Evolutionary conservation across 371 early-diverging fungal genomes (phyloP).

Genomic region (Fennellomyces sp.): DNA sequence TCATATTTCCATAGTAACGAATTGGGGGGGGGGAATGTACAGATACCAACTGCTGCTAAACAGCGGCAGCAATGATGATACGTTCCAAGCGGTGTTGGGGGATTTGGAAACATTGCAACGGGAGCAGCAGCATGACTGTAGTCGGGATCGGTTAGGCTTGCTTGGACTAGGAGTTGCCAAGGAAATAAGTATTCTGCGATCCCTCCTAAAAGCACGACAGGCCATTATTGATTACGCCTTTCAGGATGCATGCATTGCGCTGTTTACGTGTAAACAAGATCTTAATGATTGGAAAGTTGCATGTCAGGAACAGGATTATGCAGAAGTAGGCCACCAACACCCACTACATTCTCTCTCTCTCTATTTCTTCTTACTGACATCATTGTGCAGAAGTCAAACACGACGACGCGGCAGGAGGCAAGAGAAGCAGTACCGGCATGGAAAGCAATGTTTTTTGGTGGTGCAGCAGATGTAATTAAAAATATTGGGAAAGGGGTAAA

Average conservation of each 20-base stretch:
- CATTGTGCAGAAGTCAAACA: neutral
- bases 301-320: constrained; percentile 53
- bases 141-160: constrained; percentile 26
- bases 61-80: constrained; percentile 4
- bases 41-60: constrained; percentile 6
- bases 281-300: constrained; percentile 53
- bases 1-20: neutral
- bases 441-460: constrained; percentile 8
- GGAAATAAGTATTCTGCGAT: constrained; percentile 48
- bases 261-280: constrained; percentile 48
- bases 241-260: constrained; percentile 54
- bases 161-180: constrained; percentile 50
- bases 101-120: constrained; percentile 8
- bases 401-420: neutral
- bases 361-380: neutral
- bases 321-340: constrained; percentile 30
- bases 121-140: constrained; percentile 5
- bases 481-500: neutral
- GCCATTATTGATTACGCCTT: constrained; percentile 58
- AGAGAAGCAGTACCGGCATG: neutral
- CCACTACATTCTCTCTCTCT: neutral
- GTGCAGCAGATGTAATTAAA: constrained; percentile 4
- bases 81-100: constrained; percentile 4
- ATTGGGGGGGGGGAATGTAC: neutral
- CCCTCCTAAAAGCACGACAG: constrained; percentile 43